Percentiles rank a stretch among this genome's conserved stretches.
Conservation (phyloP, 1,284 basidiomycete species). For the Pterulicium gracile region DNA sequence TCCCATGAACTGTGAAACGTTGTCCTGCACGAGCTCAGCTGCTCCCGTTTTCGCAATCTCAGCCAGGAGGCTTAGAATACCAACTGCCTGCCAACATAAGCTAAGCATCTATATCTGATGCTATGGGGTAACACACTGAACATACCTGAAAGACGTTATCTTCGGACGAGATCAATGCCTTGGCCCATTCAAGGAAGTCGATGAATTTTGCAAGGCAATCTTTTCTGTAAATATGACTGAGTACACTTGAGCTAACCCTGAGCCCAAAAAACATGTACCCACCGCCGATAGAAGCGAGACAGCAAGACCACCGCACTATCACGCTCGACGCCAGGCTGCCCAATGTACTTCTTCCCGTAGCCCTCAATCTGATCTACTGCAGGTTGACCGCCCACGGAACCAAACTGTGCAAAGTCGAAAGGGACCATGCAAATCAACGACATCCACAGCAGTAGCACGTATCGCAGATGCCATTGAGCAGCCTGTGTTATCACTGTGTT, state of each 20-base stretch:
- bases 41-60: conserved; percentile 63
- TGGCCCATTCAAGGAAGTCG: conserved; percentile 31
- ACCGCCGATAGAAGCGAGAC: conserved; percentile 73
- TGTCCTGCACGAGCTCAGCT: conserved; percentile 37
- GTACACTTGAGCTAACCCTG: conserved; percentile 7
- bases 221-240: conserved; percentile 32
- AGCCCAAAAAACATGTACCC: conserved; percentile 11
- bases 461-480: conserved; percentile 72
- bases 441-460: conserved; percentile 85
- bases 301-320: conserved; percentile 69
- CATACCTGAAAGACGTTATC: not conserved
- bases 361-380: conserved; percentile 42
- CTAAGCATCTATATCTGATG: not conserved
- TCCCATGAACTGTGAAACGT: conserved; percentile 32
- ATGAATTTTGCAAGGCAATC: conserved; percentile 43
- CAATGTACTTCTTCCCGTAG: conserved; percentile 51
- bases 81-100: conserved; percentile 41
- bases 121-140: conserved; percentile 1
- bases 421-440: conserved; percentile 92
- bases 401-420: conserved; percentile 81
- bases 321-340: conserved; percentile 69
- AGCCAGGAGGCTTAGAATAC: conserved; percentile 63
- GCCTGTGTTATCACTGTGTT: conserved; percentile 32
- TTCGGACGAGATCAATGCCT: conserved; percentile 5
- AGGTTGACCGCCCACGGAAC: conserved; percentile 46